A percentile compares a stretch with the other conserved stretches of the same genome.
Conservation (phyloP, 495 filamentous ascomycete species). For the Trichocladium uniseriatum region DNA sequence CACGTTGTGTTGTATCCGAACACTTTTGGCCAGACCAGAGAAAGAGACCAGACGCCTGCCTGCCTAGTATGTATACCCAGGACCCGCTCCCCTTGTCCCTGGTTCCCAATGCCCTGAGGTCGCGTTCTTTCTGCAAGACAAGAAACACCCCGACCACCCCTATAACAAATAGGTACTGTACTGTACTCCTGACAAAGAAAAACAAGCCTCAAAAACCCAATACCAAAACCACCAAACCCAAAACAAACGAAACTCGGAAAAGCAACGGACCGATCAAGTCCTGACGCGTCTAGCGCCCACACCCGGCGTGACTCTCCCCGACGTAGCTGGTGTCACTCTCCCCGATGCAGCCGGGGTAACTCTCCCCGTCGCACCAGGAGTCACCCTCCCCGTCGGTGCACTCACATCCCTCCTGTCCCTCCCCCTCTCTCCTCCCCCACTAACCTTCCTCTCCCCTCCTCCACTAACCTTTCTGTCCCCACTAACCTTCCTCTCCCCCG, state of each 20-base stretch:
- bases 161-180: no score
- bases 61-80: background rate
- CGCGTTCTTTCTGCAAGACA: background rate
- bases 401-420: slow-evolving; percentile 3
- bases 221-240: background rate
- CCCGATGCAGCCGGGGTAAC: background rate
- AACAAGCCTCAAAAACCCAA: no score
- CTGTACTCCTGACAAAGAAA: no score
- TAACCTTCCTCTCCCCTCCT: background rate
- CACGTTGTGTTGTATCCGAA: background rate
- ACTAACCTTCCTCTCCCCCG: background rate
- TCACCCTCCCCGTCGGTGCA: background rate
- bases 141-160: background rate
- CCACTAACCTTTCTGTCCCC: background rate
- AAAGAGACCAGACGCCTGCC: no score
- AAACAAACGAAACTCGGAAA: background rate
- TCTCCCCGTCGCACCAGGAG: background rate
- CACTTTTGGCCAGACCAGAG: no score
- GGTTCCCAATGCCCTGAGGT: no score
- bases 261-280: background rate
- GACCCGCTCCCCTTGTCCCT: no score
- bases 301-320: background rate
- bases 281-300: background rate
- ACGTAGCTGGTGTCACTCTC: background rate
- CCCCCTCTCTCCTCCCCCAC: background rate